Conservation (phyloP, 2,329 filamentous ascomycete species). For the Domatiomyces globalis region DNA sequence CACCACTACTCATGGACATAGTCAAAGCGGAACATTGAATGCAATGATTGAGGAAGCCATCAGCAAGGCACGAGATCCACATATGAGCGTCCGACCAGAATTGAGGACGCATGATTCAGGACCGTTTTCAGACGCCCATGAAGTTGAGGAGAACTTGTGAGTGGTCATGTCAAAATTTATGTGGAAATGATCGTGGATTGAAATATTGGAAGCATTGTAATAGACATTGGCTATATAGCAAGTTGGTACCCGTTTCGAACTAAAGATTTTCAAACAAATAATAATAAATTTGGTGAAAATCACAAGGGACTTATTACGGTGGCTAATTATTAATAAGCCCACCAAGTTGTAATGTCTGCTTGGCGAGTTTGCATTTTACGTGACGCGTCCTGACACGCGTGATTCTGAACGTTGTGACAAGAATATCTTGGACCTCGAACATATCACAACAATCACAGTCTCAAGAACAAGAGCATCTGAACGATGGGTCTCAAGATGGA, state of each 20-base stretch:
- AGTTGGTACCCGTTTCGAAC: too few relatives aligned
- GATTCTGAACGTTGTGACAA: not conserved
- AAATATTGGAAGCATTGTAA: slow-evolving; percentile 2
- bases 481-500: slow-evolving; percentile 18
- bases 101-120: slow-evolving; percentile 23
- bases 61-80: slow-evolving; percentile 12
- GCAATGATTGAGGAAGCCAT: slow-evolving; percentile 21
- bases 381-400: not conserved
- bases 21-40: slow-evolving; percentile 21
- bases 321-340: too few relatives aligned
- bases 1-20: slow-evolving; percentile 13
- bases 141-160: slow-evolving; percentile 20
- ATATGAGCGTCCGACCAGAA: slow-evolving; percentile 15
- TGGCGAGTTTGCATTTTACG: not conserved
- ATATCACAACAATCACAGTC: slow-evolving; percentile 2
- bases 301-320: too few relatives aligned
- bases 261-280: too few relatives aligned
- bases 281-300: too few relatives aligned
- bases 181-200: not conserved
- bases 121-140: slow-evolving; percentile 32
- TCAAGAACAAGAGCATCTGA: not conserved
- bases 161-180: not conserved
- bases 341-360: too few relatives aligned
- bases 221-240: not conserved
- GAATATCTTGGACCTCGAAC: slow-evolving; percentile 10